phyloP scores from a whole-genome alignment of 2,329 filamentous ascomycete genomes.

The Falciphora oryzae region DNA sequence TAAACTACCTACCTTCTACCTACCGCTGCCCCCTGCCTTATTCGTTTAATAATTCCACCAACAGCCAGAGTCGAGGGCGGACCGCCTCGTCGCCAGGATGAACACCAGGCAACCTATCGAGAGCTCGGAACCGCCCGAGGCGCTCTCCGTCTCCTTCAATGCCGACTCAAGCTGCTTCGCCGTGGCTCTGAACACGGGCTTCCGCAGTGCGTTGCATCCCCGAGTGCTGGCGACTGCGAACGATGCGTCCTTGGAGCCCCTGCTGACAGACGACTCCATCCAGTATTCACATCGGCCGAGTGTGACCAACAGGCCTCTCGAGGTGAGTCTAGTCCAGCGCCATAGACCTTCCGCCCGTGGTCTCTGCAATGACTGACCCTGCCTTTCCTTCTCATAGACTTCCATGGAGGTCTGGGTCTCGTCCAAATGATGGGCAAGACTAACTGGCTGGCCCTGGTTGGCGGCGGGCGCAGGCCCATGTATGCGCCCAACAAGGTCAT shows the following conservation, averaged over 20 bases:
- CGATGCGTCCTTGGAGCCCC: no score
- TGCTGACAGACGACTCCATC: neutral
- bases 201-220: slow-evolving; percentile 14
- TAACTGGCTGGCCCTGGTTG: slow-evolving; percentile 84
- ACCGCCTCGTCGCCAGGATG: slow-evolving; percentile 49
- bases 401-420: slow-evolving; percentile 75
- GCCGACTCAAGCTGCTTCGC: slow-evolving; percentile 78
- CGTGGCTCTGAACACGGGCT: slow-evolving; percentile 43
- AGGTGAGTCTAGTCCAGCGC: no score
- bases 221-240: no score
- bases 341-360: no score
- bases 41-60: neutral
- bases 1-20: neutral
- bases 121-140: slow-evolving; percentile 64
- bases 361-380: slow-evolving; percentile 27
- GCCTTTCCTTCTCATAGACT: slow-evolving; percentile 47
- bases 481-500: slow-evolving; percentile 85
- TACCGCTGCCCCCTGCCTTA: neutral
- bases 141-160: slow-evolving; percentile 82
- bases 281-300: slow-evolving; percentile 68
- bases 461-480: slow-evolving; percentile 78
- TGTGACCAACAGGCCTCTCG: slow-evolving; percentile 58
- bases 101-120: slow-evolving; percentile 86
- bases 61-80: neutral
- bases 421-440: slow-evolving; percentile 83